phyloP scores from a whole-genome alignment of 345 rosid species.

The Sisymbrium irio region DNA sequence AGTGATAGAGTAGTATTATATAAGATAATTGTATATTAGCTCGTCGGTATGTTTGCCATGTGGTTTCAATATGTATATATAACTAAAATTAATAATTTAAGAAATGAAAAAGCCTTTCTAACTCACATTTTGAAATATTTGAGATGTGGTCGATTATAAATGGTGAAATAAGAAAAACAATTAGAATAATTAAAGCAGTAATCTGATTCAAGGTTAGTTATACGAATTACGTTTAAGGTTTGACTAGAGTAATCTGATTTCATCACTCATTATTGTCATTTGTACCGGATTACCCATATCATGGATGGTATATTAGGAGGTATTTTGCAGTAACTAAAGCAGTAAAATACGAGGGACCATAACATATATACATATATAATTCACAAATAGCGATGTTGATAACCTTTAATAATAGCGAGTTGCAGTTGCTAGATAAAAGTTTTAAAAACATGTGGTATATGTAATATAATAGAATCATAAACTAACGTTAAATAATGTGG shows the following conservation, averaged over 20 bases:
- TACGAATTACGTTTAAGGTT: background rate
- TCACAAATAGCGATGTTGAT: background rate
- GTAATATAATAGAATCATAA: background rate
- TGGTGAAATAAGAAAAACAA: background rate
- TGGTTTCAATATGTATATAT: background rate
- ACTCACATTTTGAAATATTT: background rate
- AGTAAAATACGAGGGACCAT: background rate
- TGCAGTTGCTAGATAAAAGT: background rate
- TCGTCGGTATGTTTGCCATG: slow-evolving; percentile 23
- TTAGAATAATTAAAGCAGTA: background rate
- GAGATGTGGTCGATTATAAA: background rate
- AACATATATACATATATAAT: background rate
- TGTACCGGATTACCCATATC: background rate
- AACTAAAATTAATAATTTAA: background rate
- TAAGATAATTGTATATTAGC: background rate
- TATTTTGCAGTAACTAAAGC: background rate
- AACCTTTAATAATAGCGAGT: background rate
- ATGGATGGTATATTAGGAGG: background rate
- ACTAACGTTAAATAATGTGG: background rate
- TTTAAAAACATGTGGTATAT: background rate
- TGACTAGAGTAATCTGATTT: background rate
- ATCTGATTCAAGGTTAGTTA: too few species aligned
- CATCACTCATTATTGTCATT: background rate
- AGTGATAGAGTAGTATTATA: slow-evolving; percentile 8
- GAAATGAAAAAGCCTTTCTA: background rate